These are phyloP conservation scores for Sporisorium sorghi DNA, from an alignment of 1,284 basidiomycete species.

Conservation along the genomic window DNA sequence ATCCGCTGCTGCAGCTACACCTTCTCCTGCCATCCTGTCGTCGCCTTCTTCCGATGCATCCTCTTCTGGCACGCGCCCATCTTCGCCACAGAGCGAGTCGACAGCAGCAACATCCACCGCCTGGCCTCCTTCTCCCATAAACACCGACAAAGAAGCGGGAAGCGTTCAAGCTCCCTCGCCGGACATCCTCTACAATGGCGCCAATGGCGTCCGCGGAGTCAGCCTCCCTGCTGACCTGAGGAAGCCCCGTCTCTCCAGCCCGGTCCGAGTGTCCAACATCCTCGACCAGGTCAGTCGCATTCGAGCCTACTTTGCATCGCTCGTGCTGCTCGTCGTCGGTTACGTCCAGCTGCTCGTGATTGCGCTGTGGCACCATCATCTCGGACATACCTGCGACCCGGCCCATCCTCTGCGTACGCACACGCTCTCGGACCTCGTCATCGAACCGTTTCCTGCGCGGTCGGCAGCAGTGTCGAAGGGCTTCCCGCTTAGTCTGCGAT, in stretches of 20 bases:
- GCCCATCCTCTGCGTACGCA: conserved; percentile 37
- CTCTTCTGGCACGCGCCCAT: not conserved
- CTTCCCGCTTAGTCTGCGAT: not conserved
- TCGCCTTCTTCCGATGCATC: conserved; percentile 2
- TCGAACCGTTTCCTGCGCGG: conserved; percentile 23
- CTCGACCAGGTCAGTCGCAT: conserved; percentile 5
- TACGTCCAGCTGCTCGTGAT: conserved; percentile 59
- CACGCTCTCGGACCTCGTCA: conserved; percentile 38
- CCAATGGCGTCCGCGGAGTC: conserved; percentile 50
- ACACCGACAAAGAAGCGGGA: not conserved
- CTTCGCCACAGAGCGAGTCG: not conserved
- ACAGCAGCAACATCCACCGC: not conserved
- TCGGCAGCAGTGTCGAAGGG: not conserved
- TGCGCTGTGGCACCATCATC: conserved; percentile 50
- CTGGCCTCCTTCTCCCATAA: not conserved
- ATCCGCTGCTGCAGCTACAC: not conserved
- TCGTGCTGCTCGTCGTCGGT: conserved; percentile 46
- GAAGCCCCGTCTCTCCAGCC: not conserved
- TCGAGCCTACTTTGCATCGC: conserved; percentile 20
- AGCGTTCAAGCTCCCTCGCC: conserved; percentile 22
- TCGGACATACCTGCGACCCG: conserved; percentile 51
- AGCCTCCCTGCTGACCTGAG: conserved; percentile 36
- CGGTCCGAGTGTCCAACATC: conserved; percentile 16
- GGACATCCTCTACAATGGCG: conserved; percentile 56
- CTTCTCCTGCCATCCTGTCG: not conserved